A percentile compares a stretch with the other conserved stretches of the same genome.
Conservation (phyloP, 108 stramenopile species). For the Hondaea fermentalgiana region DNA sequence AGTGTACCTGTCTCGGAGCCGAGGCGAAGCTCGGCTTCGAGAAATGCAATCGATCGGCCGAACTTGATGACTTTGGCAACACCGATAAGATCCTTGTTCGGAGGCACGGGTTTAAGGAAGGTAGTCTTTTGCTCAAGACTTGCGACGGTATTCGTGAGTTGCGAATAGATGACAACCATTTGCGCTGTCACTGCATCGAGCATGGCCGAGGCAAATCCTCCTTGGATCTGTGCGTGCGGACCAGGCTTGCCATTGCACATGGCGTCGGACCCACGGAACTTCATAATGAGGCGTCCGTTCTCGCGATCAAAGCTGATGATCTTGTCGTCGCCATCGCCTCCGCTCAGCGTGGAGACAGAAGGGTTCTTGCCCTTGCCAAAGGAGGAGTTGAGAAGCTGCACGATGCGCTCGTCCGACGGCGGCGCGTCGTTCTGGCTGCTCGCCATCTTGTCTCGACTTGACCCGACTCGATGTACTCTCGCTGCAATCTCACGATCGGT, state of each 20-base stretch:
- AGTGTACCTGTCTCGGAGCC: not conserved
- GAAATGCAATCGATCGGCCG: not conserved
- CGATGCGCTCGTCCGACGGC: not conserved
- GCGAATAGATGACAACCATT: not conserved
- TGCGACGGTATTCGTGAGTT: not conserved
- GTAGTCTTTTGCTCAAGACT: not conserved
- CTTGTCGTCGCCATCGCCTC: not conserved
- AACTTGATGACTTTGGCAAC: not conserved
- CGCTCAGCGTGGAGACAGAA: not conserved
- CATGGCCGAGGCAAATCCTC: not conserved
- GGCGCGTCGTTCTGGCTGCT: not conserved
- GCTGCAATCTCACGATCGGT: not conserved
- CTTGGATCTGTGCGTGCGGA: not conserved
- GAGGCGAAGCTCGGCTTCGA: not conserved
- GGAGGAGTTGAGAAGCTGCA: not conserved
- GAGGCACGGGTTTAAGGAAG: not conserved
- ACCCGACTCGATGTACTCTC: not conserved
- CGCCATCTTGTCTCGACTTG: not conserved
- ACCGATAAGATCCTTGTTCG: not conserved
- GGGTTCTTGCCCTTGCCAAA: slow-evolving; percentile 10
- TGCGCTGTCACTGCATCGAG: not conserved
- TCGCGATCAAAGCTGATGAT: not conserved
- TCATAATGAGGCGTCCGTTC: not conserved
- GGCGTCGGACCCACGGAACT: not conserved
- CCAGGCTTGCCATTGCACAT: slow-evolving; percentile 14